Evolutionary conservation across 2,329 filamentous ascomycete species (phyloP).

Genomic region (Biscogniauxia marginata): DNA sequence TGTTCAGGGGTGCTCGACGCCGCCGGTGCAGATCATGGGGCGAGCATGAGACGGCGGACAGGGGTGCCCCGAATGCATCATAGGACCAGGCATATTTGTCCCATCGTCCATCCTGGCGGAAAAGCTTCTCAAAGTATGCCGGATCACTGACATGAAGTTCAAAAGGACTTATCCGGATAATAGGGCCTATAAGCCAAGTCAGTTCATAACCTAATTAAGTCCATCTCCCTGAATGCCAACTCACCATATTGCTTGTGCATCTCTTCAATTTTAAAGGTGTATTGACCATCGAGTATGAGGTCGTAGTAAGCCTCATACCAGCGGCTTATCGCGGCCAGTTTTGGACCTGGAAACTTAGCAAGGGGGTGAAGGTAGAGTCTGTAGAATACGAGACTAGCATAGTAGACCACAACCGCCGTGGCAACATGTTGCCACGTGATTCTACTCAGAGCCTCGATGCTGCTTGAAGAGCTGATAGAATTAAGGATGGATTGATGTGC

Average conservation of each 20-base stretch:
- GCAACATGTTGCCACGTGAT: background rate
- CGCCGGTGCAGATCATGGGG: constrained; percentile 7
- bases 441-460: background rate
- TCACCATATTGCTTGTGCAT: constrained; percentile 12
- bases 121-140: constrained; percentile 13
- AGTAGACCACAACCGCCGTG: background rate
- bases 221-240: background rate
- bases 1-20: constrained; percentile 6
- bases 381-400: background rate
- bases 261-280: constrained; percentile 14
- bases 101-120: constrained; percentile 14
- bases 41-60: constrained; percentile 2
- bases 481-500: background rate
- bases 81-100: constrained; percentile 14
- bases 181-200: constrained; percentile 2
- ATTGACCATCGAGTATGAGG: constrained; percentile 8
- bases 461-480: background rate
- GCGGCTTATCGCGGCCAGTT: constrained; percentile 9
- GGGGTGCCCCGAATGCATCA: constrained; percentile 8
- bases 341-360: constrained; percentile 3
- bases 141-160: constrained; percentile 14
- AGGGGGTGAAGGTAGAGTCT: constrained; percentile 4
- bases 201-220: background rate
- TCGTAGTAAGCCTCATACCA: constrained; percentile 15
- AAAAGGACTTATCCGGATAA: constrained; percentile 12